A percentile compares a stretch with the other conserved stretches of the same genome.
Conservation (phyloP, 495 filamentous ascomycete species). For the Aspergillus carlsbadensis region DNA sequence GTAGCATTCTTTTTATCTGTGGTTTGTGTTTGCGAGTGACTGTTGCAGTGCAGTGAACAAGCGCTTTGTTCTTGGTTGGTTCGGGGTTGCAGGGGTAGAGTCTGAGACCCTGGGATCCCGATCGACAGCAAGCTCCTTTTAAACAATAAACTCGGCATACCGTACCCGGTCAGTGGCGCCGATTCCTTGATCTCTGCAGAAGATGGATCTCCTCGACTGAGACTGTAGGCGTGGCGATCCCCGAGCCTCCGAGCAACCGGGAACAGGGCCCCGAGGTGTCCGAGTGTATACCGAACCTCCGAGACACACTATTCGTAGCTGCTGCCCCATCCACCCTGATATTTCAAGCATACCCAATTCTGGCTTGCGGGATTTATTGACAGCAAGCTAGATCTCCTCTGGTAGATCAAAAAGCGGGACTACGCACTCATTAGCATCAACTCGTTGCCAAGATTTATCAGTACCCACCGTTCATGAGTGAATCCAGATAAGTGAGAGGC, state of each 20-base stretch:
- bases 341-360: too few relatives aligned
- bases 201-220: too few relatives aligned
- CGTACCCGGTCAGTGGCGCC: background rate
- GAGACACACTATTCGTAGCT: too few relatives aligned
- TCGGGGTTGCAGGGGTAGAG: background rate
- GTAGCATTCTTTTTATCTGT: too few relatives aligned
- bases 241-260: slow-evolving; percentile 21
- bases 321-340: too few relatives aligned
- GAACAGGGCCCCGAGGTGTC: too few relatives aligned
- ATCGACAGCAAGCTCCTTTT: too few relatives aligned
- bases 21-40: background rate
- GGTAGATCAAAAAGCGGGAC: slow-evolving; percentile 34
- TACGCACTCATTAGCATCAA: background rate
- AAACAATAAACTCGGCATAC: background rate
- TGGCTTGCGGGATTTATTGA: too few relatives aligned
- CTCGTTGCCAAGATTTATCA: background rate
- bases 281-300: background rate
- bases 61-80: too few relatives aligned
- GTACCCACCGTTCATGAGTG: slow-evolving; percentile 37
- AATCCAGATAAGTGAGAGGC: slow-evolving; percentile 34
- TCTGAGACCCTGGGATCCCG: background rate
- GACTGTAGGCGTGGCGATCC: too few relatives aligned
- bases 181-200: background rate
- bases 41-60: too few relatives aligned
- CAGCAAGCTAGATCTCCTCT: slow-evolving; percentile 17